Evolutionary conservation across 2,329 filamentous ascomycete species (phyloP), one percentile per base, ranked within the genome.

Genomic region (Xenosphaeropsis pyriputrescens): DNA sequence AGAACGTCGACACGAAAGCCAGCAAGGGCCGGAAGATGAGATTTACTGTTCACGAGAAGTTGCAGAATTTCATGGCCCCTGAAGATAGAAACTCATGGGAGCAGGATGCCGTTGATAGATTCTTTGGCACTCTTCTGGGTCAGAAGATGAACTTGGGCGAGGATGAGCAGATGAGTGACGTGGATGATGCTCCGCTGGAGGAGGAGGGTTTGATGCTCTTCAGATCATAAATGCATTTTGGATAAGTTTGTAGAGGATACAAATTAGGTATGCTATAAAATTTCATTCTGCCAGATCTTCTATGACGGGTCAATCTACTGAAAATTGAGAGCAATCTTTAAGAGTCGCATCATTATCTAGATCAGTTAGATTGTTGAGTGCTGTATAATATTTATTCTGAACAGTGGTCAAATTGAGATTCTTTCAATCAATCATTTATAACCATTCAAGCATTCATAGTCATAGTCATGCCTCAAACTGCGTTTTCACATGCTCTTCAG

Each of bases 11-110:
- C 57, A 88, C 88, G 15, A 91, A 88, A 56, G 91, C 91, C 1
- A 93, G 85, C 56, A 96, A 96, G 61, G 91, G 91, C 5, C 69
- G 91, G 36, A 95, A 95, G 64, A 73, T 98, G 70, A 72, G 85
- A 30, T 98, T 89, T 60, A 91, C 84, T 13, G 85, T 95, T 34
- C 88, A 96, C 54, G 89, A 96, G 64, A 96, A 96, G 65, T 60
- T 98, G 52, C 85, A 94, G 62, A 95, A 95, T 58, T 96, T 96
- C 54, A 95, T 95, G 86, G 88, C 88, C 9, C 79, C 86, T 0
- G 85, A 95, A 56, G 83, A 93, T 55, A 68, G 84, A 38, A 70
- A 80, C 3, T 60, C 58, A 13, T 98, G 91, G 91, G 82, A 84
- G 43, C 75, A 80, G 47, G 70, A 74, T 42, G 85, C 88, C 39